Evolutionary conservation across 73 alveolate genomes (phyloP).

Genomic region (Tetrahymena borealis): DNA sequence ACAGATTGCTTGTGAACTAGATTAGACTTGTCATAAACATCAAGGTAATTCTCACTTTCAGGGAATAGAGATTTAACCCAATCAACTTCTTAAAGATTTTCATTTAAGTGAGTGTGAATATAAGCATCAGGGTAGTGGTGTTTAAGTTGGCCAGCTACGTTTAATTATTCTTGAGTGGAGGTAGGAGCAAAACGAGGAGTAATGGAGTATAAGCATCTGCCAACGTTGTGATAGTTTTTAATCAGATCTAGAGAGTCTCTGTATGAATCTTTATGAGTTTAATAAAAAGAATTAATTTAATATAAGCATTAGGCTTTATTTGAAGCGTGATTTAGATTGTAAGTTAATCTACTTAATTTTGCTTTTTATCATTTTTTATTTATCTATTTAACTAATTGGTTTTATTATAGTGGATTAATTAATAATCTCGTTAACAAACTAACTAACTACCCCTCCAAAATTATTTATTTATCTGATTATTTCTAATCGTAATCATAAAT

Average conservation of each 20-base stretch:
- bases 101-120: not conserved
- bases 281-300: not conserved
- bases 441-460: too few species aligned
- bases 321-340: too few species aligned
- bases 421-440: too few species aligned
- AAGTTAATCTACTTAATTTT: too few species aligned
- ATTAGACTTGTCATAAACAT: not conserved
- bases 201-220: not conserved
- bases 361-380: too few species aligned
- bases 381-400: too few species aligned
- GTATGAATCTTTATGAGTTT: not conserved
- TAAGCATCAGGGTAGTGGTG: not conserved
- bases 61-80: not conserved
- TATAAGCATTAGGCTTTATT: not conserved
- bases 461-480: not conserved
- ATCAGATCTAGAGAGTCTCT: not conserved
- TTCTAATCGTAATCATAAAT: not conserved
- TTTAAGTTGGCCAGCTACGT: not conserved
- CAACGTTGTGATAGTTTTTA: not conserved
- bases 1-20: not conserved
- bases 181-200: not conserved
- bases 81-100: not conserved
- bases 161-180: not conserved
- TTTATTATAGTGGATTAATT: not conserved
- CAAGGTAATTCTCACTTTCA: not conserved